Evolutionary conservation across 441 rosid species (phyloP), one percentile per base, ranked within the genome.

Genomic region (Viola pubescens): DNA sequence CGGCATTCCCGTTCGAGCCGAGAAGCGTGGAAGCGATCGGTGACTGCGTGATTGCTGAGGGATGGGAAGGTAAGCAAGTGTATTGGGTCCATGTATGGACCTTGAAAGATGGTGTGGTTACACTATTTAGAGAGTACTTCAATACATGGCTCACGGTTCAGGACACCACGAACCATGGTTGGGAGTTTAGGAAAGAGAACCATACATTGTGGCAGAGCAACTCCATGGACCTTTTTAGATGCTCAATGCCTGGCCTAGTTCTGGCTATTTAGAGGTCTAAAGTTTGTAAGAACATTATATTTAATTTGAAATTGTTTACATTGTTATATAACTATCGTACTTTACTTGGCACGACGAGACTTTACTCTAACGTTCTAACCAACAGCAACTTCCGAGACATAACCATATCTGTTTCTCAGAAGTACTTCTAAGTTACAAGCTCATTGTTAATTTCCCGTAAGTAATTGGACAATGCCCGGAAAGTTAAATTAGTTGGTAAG

Each of bases 21-120:
- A 73, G 77, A 49, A 82, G 74, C 70, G 62, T 87, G 11, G 83
- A 86, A 39, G 83, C 70, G 6, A 49, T 79, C 0, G 85, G 86
- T 0, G 88, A 73, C 14, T 82, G 75, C 48, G 34, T 82, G 69
- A 79, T 85, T 26, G 90, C 82, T 0, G 95, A 89, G 65, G 97
- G 97, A 0, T 83, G 97, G 92, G 90, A 89, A 58, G 95, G 90
- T 40, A 82, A 81, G 8, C 64, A 75, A 3, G 92, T 76, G 41
- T 89, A 89, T 47, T 89, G 95, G 97, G 92, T 87, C 0, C 95
- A 87, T 58, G 95, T 87, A 0, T 89, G 92, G 95, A 81, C 69
- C 7, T 58, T 87, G 70, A 79, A 75, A 64, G 78, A 82, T 40
- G 82, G 87, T 7, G 11, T 81, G 12, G 79, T 89, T 16, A 83